Conservation (phyloP, 192 early-diverging fungal species). For the Umbelopsis ramanniana region DNA sequence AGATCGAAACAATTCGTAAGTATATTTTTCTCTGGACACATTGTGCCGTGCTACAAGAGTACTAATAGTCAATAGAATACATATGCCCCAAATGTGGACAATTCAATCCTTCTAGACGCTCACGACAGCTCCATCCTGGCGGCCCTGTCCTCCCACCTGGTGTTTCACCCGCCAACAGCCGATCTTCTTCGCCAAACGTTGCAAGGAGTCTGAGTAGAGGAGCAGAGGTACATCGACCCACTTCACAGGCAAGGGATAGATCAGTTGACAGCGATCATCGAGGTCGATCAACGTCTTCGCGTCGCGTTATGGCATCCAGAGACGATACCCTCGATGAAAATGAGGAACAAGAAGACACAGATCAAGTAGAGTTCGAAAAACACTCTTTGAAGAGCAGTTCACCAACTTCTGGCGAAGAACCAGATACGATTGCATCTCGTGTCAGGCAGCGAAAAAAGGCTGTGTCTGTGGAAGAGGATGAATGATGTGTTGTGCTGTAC, state of each 20-base stretch:
- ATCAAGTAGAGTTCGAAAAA: background rate
- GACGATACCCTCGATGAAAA: background rate
- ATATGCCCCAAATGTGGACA: constrained; percentile 60
- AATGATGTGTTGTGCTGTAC: background rate
- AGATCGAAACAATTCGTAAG: constrained; percentile 73
- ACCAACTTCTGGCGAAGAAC: background rate
- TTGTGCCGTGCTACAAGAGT: background rate
- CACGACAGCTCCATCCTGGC: constrained; percentile 32
- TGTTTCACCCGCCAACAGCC: background rate
- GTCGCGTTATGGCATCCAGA: constrained; percentile 3
- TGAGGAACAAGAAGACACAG: constrained; percentile 9
- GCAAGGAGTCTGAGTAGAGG: background rate
- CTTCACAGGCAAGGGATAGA: background rate
- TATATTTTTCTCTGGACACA: background rate
- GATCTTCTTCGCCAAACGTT: background rate
- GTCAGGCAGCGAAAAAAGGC: constrained; percentile 24
- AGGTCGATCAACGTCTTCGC: constrained; percentile 6
- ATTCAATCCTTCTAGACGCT: constrained; percentile 56
- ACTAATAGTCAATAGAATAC: constrained; percentile 44
- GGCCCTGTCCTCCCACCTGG: constrained; percentile 30
- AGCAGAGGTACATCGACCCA: background rate
- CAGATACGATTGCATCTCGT: constrained; percentile 28
- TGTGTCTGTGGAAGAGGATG: background rate
- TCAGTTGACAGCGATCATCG: background rate
- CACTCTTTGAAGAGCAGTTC: background rate